phyloP scores from a whole-genome alignment of 2,329 filamentous ascomycete species.

The Aquanectria penicillioides region DNA sequence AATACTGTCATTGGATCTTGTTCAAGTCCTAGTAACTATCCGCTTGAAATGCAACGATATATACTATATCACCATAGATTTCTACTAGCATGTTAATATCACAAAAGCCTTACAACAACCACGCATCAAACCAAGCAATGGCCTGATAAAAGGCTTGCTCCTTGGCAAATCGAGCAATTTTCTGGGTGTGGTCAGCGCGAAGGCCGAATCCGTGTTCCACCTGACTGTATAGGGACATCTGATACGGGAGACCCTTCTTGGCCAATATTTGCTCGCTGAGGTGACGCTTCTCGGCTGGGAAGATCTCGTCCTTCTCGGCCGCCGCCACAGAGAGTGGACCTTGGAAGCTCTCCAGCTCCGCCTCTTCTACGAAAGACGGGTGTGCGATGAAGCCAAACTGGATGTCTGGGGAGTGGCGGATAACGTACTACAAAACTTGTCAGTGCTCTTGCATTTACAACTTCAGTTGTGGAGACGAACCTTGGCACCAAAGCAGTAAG shows the following conservation, averaged over 20 bases:
- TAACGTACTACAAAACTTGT: background rate
- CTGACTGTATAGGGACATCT: constrained; percentile 1
- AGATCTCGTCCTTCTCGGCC: constrained; percentile 5
- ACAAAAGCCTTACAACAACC: background rate
- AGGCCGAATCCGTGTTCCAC: constrained; percentile 6
- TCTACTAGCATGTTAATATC: no score
- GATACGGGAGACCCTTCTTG: background rate
- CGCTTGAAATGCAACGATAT: no score
- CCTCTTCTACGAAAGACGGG: background rate
- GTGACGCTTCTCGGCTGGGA: constrained; percentile 3
- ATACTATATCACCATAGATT: no score
- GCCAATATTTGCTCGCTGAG: background rate
- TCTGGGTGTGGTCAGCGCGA: background rate
- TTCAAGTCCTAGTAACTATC: no score
- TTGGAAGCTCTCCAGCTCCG: background rate
- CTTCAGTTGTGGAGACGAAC: constrained; percentile 47
- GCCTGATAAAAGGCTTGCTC: constrained; percentile 17
- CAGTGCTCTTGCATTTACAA: no score
- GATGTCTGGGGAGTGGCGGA: background rate
- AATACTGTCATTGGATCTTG: no score
- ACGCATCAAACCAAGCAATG: constrained; percentile 3
- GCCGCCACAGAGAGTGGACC: background rate
- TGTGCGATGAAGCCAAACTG: background rate
- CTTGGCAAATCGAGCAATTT: background rate
- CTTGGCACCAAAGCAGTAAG: constrained; percentile 78